A percentile compares a stretch with the other conserved stretches of the same genome.
Conservation (phyloP, 2,329 filamentous ascomycete species). For the Pleoardoris graminearum region DNA sequence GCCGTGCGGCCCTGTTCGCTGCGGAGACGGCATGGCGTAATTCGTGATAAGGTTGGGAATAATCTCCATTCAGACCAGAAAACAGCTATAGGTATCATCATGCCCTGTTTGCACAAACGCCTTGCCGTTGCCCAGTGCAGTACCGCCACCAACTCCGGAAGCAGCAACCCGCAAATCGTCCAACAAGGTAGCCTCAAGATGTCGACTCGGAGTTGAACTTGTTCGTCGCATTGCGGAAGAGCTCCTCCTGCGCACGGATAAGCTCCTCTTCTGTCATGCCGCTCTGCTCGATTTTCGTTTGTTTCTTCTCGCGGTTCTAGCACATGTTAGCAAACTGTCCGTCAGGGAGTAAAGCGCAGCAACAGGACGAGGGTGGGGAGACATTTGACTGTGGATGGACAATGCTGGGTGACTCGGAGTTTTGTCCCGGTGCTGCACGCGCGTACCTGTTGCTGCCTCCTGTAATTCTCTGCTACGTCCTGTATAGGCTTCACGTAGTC, state of each 20-base stretch:
- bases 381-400: no score
- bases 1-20: not conserved
- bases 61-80: not conserved
- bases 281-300: slow-evolving; percentile 94
- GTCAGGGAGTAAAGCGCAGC: not conserved
- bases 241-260: slow-evolving; percentile 83
- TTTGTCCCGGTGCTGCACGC: no score
- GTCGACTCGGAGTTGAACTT: slow-evolving; percentile 64
- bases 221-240: slow-evolving; percentile 80
- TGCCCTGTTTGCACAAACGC: slow-evolving; percentile 6
- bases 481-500: slow-evolving; percentile 89
- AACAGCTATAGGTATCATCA: not conserved
- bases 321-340: not conserved
- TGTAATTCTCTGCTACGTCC: slow-evolving; percentile 86
- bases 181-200: slow-evolving; percentile 19
- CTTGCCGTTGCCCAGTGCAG: slow-evolving; percentile 9
- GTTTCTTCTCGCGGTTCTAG: slow-evolving; percentile 92
- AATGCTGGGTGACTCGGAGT: no score
- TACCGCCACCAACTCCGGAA: slow-evolving; percentile 25
- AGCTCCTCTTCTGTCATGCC: slow-evolving; percentile 90
- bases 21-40: not conserved
- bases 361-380: no score
- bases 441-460: slow-evolving; percentile 85
- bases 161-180: slow-evolving; percentile 14
- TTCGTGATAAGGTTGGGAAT: not conserved